Evolutionary conservation across 257 asterid species (phyloP), one percentile per base, ranked within the genome.

Genomic region (Leonotis leonurus): DNA sequence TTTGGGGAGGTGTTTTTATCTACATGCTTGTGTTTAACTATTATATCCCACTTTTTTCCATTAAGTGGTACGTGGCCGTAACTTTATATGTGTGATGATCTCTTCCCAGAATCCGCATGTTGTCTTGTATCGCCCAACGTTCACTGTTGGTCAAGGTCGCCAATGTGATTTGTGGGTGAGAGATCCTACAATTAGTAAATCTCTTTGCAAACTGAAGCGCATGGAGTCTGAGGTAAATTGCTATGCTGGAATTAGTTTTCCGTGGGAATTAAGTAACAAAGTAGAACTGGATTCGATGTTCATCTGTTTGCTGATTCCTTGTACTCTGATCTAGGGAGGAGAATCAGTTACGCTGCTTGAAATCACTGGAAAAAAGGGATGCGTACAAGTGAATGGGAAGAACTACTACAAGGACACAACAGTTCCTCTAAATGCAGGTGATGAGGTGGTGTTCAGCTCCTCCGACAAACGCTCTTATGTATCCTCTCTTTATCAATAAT

Each of bases 331-430:
- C 40, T 64, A 90, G 97, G 80, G 77, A 67, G 94, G 91, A 73
- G 82, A 71, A 39, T 70, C 85, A 4, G 32, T 64, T 58, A 80
- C 89, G 11, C 67, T 87, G 74, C 96, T 87, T 60, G 95, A 87
- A 69, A 85, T 87, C 49, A 87, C 89, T 60, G 95, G 93, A 16
- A 75, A 79, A 57, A 83, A 83, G 64, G 97, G 97, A 58, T 73
- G 74, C 60, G 95, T 90, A 66, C 87, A 79, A 72, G 98, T 90
- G 68, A 90, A 90, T 74, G 87, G 94, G 65, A 87, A 76, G 78
- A 43, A 58, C 73, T 85, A 72, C 78, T 72, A 82, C 49, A 81
- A 85, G 75, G 88, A 83, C 62, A 75, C 93, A 48, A 82, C 85
- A 13, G 69, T 88, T 70, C 82, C 80, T 65, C 77, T 90, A 37